Evolutionary conservation across 176 grass and related monocot species (phyloP), one percentile per base, ranked within the genome.

Genomic region (Lolium multiflorum): DNA sequence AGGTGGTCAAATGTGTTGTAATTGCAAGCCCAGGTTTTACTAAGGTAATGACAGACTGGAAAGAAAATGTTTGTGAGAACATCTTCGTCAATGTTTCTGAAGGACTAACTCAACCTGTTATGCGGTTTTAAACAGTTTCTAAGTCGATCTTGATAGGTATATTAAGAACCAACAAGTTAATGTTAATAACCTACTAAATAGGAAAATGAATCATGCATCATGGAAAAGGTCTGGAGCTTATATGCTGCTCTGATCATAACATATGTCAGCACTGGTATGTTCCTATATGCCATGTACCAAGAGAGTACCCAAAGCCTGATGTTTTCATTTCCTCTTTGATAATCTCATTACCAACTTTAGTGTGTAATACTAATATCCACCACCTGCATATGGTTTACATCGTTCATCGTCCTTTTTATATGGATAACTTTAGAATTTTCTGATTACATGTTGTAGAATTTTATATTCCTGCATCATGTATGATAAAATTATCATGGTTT

Each of bases 1-100:
- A 89, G 82, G 86, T 96, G 13, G 85, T 98, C 64, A 87, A 83
- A 31, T 98, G 97, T 85, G 92, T 92, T 82, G 97, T 96, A 43
- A 91, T 98, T 91, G 97, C 94, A 89, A 96, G 97, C 79, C 93
- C 97, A 10, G 97, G 97, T 85, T 96, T 98, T 87, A 98, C 94
- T 50, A 98, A 98, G 97, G 97, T 98, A 91, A 82, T 76, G 24
- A 41, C 20, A 64, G 78, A 66, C 26, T 83, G 54, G 67, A 35
- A 75, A 7, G 38, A 44, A 28, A 74, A 54, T 28, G 3, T 80
- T 18, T 56, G 15, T 73, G 35, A 57, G 44, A 55, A 65, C 38
- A 25, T 25, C 52, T 11, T 52, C 16, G 77, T 2, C 18, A 54
- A 24, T 52, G 38, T 43, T 55, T 18, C 31, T 77, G 0, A 31